Base-by-base conservation (phyloP, 1,284 basidiomycete species). In the Laetiporus sulphureus region DNA sequence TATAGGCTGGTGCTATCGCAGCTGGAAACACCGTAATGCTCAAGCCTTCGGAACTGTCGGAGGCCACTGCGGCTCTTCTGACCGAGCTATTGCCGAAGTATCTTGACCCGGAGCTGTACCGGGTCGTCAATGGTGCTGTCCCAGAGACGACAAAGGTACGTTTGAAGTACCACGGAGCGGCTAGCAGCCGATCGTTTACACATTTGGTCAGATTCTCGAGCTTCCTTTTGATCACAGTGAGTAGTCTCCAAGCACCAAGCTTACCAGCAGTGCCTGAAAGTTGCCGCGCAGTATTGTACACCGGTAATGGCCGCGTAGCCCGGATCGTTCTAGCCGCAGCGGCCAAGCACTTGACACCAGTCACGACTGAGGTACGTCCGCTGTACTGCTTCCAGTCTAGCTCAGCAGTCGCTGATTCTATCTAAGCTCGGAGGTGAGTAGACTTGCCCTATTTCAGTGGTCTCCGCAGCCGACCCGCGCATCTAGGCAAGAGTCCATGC, bases 161-260 rank as follows among this genome's bases (percentile, higher is more conserved):
- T 12, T 13, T 33, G n/a, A n/a, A n/a, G n/a, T 15, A 2, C 1
- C 24, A 4, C 8, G 4, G 2, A 1, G 15, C 10, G 34, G 2
- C 7, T 11, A 12, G 19, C 8, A 22, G 7, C 4, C 22, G 32
- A 22, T 4, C 34, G n/a, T 15, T 36, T 3, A 30, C 18, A 13
- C 5, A 8, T 6, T 11, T 5, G 10, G 4, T 13, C 36, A 83
- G 70, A 61, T 92, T 5, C 70, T 96, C 7, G 83, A 90, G 52
- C 69, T 89, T 29, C 77, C 73, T 40, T 96, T 90, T 87, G 91
- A 86, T 50, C 90, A 92, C 52, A 84, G 89, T 91, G 53, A 57
- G 78, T 69, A 32, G 2, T 11, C 7, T 32, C 30, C 36, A 33
- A 16, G 7, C 10, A 11, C 16, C 7, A 33, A 8, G 38, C 13